Percentiles rank a stretch among this genome's conserved stretches.
Evolutionary conservation across 1,139 yeast genomes (phyloP).

Genomic region (Yamadazyma buinensis): DNA sequence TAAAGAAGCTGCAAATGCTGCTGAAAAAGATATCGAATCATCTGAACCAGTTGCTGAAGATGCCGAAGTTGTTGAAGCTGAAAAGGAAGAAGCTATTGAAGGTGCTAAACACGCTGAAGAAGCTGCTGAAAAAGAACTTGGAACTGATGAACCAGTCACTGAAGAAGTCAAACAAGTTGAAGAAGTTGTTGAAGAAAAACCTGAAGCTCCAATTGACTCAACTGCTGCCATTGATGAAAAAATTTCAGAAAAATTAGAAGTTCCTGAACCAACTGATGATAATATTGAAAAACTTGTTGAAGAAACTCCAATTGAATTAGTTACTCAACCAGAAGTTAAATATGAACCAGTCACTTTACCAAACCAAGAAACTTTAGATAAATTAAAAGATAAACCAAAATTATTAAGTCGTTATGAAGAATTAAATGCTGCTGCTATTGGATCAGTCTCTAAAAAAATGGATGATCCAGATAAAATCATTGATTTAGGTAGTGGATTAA

Average conservation of each 20-base stretch:
- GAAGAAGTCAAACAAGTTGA: conserved; percentile 8
- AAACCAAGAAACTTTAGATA: conserved; percentile 38
- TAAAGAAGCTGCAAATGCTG: conserved; percentile 12
- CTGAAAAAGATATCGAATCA: conserved; percentile 18
- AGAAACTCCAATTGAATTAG: conserved; percentile 32
- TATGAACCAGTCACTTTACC: conserved; percentile 32
- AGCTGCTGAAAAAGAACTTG: conserved; percentile 6
- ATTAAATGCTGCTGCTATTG: conserved; percentile 46
- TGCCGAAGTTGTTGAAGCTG: not conserved
- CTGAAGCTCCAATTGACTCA: conserved; percentile 7
- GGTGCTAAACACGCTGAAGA: conserved; percentile 5
- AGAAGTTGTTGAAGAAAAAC: conserved; percentile 3
- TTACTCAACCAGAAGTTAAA: conserved; percentile 29
- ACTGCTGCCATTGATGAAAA: conserved; percentile 8
- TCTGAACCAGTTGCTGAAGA: conserved; percentile 4
- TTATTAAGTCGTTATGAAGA: conserved; percentile 46
- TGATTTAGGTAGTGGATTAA: conserved; percentile 54
- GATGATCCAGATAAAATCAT: conserved; percentile 50
- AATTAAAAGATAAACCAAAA: conserved; percentile 46
- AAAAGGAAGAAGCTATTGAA: conserved; percentile 6
- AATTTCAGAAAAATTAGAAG: conserved; percentile 5
- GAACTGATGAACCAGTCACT: conserved; percentile 5
- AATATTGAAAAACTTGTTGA: conserved; percentile 22
- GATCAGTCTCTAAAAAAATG: conserved; percentile 41
- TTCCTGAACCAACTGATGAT: conserved; percentile 18